Conservation (phyloP, 2,329 filamentous ascomycete genomes). For the Botrytis fabae region DNA sequence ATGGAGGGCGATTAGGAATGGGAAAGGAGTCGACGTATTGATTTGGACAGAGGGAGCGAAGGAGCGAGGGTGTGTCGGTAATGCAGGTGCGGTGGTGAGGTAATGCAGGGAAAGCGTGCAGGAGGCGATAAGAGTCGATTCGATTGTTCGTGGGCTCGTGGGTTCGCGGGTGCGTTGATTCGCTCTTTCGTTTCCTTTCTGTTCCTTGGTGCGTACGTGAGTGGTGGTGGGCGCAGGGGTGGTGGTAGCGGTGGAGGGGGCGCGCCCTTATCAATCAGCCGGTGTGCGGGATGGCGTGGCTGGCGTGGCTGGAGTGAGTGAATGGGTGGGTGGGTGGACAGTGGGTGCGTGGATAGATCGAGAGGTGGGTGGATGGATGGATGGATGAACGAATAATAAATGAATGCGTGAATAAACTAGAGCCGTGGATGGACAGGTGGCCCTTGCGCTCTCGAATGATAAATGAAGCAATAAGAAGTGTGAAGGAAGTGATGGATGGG, state of each 20-base stretch:
- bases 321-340: neutral
- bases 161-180: neutral
- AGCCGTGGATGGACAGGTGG: too few relatives aligned
- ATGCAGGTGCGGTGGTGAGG: too few relatives aligned
- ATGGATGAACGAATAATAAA: neutral
- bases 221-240: neutral
- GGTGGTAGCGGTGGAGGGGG: neutral
- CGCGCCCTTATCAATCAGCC: neutral
- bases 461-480: neutral
- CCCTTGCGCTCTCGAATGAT: neutral
- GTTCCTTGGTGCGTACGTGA: neutral
- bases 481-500: neutral
- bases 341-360: neutral
- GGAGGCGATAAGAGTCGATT: neutral
- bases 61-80: neutral
- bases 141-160: neutral
- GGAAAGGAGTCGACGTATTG: constrained; percentile 2
- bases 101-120: neutral
- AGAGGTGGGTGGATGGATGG: neutral
- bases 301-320: neutral
- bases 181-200: neutral
- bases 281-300: too few relatives aligned
- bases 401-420: too few relatives aligned
- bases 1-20: neutral
- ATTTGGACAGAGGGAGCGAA: neutral